These are phyloP conservation scores for Botrytis porri DNA, from an alignment of 2,329 filamentous ascomycete species.

Conservation along the genomic window DNA sequence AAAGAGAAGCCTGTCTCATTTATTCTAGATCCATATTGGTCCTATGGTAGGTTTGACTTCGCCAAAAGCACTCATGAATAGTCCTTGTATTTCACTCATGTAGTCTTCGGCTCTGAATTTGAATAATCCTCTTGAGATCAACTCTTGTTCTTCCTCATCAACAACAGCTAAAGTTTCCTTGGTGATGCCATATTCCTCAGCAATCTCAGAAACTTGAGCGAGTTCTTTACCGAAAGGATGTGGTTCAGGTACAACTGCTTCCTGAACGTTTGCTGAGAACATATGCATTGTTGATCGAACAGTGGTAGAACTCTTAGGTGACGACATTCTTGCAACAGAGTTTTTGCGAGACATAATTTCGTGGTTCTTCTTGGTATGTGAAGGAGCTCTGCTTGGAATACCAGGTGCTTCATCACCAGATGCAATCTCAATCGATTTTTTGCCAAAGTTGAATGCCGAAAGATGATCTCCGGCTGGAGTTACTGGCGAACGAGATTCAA, in stretches of 20 bases:
- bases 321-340: conserved; percentile 60
- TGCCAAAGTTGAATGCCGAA: conserved; percentile 58
- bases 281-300: conserved; percentile 51
- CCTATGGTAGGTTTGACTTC: conserved; percentile 30
- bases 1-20: conserved; percentile 27
- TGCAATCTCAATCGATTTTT: conserved; percentile 38
- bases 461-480: conserved; percentile 61
- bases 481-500: conserved; percentile 41
- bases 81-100: conserved; percentile 69
- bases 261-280: conserved; percentile 33
- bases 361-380: conserved; percentile 85
- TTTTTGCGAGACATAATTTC: conserved; percentile 70
- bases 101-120: conserved; percentile 82
- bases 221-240: conserved; percentile 89
- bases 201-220: conserved; percentile 87
- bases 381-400: conserved; percentile 75
- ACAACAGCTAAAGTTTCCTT: conserved; percentile 55
- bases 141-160: conserved; percentile 71
- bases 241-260: conserved; percentile 40
- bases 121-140: conserved; percentile 66
- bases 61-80: conserved; percentile 42
- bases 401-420: conserved; percentile 49
- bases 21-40: conserved; percentile 36
- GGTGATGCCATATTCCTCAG: conserved; percentile 73
- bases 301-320: conserved; percentile 56